Percentiles rank a stretch among this genome's conserved stretches.
These are phyloP conservation scores for Annulohypoxylon stygium DNA, from an alignment of 495 filamentous ascomycete genomes.

Conservation along the genomic window DNA sequence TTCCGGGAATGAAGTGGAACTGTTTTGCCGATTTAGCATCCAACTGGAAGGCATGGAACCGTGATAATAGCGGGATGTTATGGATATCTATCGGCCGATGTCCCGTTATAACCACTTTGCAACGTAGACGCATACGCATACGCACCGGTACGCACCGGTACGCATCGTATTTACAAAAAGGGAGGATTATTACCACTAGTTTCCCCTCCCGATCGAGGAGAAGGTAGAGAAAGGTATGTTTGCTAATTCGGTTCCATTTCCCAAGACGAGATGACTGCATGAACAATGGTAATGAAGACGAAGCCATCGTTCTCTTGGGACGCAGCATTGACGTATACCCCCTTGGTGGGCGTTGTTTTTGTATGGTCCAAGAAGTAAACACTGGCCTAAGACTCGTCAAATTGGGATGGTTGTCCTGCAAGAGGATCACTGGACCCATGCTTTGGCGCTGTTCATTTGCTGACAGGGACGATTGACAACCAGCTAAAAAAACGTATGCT, in stretches of 20 bases:
- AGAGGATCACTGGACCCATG: slow-evolving; percentile 47
- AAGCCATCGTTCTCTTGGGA: slow-evolving; percentile 34
- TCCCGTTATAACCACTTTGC: slow-evolving; percentile 22
- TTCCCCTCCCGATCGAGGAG: slow-evolving; percentile 9
- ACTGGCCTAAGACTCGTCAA: slow-evolving; percentile 29
- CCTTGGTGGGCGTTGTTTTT: slow-evolving; percentile 19
- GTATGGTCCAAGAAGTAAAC: slow-evolving; percentile 42
- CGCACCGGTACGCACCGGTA: not conserved
- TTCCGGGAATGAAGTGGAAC: slow-evolving; percentile 1
- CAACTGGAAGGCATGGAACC: slow-evolving; percentile 16
- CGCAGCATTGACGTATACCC: slow-evolving; percentile 42
- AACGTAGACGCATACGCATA: slow-evolving; percentile 21
- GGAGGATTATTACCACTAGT: slow-evolving; percentile 14
- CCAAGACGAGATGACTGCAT: slow-evolving; percentile 47
- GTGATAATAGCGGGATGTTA: slow-evolving; percentile 22
- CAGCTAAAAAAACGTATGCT: slow-evolving; percentile 32
- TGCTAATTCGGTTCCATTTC: slow-evolving; percentile 35
- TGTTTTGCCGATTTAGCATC: slow-evolving; percentile 22
- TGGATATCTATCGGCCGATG: slow-evolving; percentile 35
- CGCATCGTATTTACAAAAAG: not conserved
- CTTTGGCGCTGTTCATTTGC: slow-evolving; percentile 40
- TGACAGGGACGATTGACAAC: slow-evolving; percentile 30
- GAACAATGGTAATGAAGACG: slow-evolving; percentile 41
- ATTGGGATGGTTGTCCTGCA: slow-evolving; percentile 45
- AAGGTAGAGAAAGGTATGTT: slow-evolving; percentile 28